phyloP scores from a whole-genome alignment of 768 basidiomycete genomes.

The Heimioporus sp. region DNA sequence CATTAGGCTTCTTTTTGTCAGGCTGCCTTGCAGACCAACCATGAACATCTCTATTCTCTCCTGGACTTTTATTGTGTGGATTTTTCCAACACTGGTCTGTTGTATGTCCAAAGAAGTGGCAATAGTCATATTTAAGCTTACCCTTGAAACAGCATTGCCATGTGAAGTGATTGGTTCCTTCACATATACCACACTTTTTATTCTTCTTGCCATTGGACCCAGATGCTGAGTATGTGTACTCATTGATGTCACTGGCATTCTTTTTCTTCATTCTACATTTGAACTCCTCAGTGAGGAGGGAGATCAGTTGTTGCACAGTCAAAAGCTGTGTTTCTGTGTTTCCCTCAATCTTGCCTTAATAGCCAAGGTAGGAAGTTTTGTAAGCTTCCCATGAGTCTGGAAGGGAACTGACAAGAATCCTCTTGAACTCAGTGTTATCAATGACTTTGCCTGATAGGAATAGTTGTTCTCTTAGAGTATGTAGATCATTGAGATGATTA shows the following conservation, averaged over 20 bases:
- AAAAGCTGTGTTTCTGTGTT: too few relatives aligned
- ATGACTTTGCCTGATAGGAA: not conserved
- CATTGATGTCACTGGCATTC: too few relatives aligned
- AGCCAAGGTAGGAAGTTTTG: not conserved
- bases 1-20: not conserved
- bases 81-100: not conserved
- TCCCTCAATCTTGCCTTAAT: too few relatives aligned
- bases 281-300: not conserved
- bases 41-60: not conserved
- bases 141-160: not conserved
- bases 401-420: not conserved
- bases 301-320: not conserved
- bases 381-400: not conserved
- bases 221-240: too few relatives aligned
- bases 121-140: not conserved
- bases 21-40: too few relatives aligned
- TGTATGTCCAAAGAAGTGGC: not conserved
- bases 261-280: not conserved
- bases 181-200: not conserved
- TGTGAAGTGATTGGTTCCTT: too few relatives aligned
- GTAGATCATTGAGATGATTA: not conserved
- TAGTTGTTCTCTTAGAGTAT: not conserved
- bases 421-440: not conserved
- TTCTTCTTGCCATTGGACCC: too few relatives aligned
- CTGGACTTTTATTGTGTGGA: not conserved